Conservation (phyloP, 768 basidiomycete genomes). For the Dendrothele bispora region DNA sequence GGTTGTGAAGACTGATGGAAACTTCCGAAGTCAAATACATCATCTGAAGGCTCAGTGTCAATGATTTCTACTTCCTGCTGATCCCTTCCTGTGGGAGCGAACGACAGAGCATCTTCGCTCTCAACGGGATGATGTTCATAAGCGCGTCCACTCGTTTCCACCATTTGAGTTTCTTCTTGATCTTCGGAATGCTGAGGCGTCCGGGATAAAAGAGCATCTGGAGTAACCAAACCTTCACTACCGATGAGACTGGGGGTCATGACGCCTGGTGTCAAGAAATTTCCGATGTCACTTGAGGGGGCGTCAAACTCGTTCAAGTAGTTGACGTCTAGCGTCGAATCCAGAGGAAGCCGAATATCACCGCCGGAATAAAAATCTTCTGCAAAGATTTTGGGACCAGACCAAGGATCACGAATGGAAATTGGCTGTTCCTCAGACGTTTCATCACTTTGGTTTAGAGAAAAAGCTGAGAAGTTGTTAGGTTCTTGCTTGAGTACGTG, state of each 20-base stretch:
- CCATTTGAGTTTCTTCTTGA: too few relatives aligned
- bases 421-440: constrained; percentile 11
- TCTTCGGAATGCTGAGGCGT: too few relatives aligned
- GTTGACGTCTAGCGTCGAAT: constrained; percentile 15
- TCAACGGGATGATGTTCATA: too few relatives aligned
- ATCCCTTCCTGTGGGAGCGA: too few relatives aligned
- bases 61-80: too few relatives aligned
- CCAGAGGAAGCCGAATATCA: constrained; percentile 25
- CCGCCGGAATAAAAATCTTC: constrained; percentile 48
- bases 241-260: constrained; percentile 13
- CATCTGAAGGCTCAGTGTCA: too few relatives aligned
- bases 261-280: constrained; percentile 26
- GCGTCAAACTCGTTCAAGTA: constrained; percentile 24
- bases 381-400: constrained; percentile 35
- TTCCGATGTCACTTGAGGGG: constrained; percentile 18
- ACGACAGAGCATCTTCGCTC: too few relatives aligned
- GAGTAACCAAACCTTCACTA: neutral
- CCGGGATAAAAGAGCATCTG: neutral
- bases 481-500: constrained; percentile 9
- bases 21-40: too few relatives aligned
- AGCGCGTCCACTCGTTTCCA: too few relatives aligned
- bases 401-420: constrained; percentile 40
- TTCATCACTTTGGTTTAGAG: constrained; percentile 4
- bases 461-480: constrained; percentile 11
- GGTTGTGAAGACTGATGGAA: too few relatives aligned